A percentile compares a stretch with the other conserved stretches of the same genome.
phyloP scores from a whole-genome alignment of 2,329 filamentous ascomycete genomes.

The Pseudogymnoascus sp. region DNA sequence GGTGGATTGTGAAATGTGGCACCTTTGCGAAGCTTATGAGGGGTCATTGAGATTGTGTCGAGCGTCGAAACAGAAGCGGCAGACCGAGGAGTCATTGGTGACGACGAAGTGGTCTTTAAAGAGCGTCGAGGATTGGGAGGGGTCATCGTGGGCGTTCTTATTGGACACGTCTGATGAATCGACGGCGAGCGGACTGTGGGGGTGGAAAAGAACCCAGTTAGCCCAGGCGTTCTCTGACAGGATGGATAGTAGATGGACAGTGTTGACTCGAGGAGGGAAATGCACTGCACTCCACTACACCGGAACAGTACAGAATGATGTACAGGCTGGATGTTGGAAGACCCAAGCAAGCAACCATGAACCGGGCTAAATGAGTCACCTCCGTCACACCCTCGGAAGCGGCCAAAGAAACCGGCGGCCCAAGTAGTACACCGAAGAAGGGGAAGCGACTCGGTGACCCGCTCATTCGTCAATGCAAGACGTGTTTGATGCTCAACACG shows the following conservation, averaged over 20 bases:
- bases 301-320: neutral
- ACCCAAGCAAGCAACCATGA: constrained; percentile 2
- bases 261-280: neutral
- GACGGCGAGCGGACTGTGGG: constrained; percentile 5
- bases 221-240: constrained; percentile 2
- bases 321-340: constrained; percentile 2
- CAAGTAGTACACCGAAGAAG: constrained; percentile 1
- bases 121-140: constrained; percentile 28
- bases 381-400: constrained; percentile 5
- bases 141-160: constrained; percentile 27
- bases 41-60: constrained; percentile 42
- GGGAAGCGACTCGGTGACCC: neutral
- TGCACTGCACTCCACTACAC: constrained; percentile 1
- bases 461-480: neutral
- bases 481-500: neutral
- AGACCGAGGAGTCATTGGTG: constrained; percentile 39
- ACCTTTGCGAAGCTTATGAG: constrained; percentile 52
- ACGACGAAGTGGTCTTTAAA: constrained; percentile 30
- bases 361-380: neutral
- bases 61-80: constrained; percentile 37
- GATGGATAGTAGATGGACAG: neutral
- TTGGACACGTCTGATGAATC: constrained; percentile 1
- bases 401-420: neutral
- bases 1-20: constrained; percentile 50
- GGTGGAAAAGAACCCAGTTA: constrained; percentile 6